Percentiles rank a stretch among this genome's conserved stretches.
phyloP scores from a whole-genome alignment of 2,329 filamentous ascomycete genomes.

The Ceratocystis cacaofunesta region DNA sequence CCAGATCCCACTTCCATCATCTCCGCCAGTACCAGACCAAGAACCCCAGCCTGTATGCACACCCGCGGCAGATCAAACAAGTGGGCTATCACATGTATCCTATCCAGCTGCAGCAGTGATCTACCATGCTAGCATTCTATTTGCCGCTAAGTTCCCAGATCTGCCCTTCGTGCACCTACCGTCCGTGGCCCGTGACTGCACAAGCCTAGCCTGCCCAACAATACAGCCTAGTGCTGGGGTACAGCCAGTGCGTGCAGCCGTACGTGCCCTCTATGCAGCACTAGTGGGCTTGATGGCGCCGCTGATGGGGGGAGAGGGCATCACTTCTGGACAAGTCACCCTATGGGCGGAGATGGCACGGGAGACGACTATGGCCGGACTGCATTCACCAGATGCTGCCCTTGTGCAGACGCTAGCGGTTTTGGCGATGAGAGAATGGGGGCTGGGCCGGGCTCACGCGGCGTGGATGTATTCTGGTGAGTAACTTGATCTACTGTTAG shows the following conservation, averaged over 20 bases:
- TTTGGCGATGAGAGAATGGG: constrained; percentile 8
- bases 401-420: constrained; percentile 2
- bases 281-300: constrained; percentile 4
- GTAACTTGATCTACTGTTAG: neutral
- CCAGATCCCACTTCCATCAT: neutral
- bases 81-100: neutral
- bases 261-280: constrained; percentile 1
- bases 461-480: constrained; percentile 13
- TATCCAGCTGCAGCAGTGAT: constrained; percentile 1
- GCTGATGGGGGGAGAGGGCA: neutral
- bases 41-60: neutral
- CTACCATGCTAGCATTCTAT: constrained; percentile 5
- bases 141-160: constrained; percentile 9
- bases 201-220: neutral
- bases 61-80: neutral
- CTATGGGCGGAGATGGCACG: constrained; percentile 3
- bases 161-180: constrained; percentile 8
- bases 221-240: neutral
- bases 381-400: neutral
- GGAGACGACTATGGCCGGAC: neutral
- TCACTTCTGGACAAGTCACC: neutral
- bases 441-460: neutral
- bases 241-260: neutral
- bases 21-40: neutral
- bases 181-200: neutral